phyloP scores from a whole-genome alignment of 371 early-diverging fungal species.

The Lichtheimia hyalospora region DNA sequence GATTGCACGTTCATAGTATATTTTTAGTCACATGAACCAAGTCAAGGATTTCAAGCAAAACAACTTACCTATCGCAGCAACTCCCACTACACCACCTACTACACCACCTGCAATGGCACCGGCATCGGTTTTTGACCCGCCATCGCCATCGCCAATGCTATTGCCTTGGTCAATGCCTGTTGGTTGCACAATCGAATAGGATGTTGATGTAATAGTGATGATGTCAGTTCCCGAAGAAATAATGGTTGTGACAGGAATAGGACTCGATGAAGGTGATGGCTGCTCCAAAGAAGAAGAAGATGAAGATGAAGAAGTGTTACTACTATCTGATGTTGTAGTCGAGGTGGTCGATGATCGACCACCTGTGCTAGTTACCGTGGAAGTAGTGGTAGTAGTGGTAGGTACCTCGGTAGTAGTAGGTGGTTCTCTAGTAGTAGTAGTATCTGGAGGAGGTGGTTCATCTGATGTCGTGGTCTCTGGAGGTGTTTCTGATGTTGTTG shows the following conservation, averaged over 20 bases:
- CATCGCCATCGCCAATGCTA: background rate
- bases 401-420: slow-evolving; percentile 1
- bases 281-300: background rate
- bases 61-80: slow-evolving; percentile 7
- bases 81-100: slow-evolving; percentile 8
- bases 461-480: background rate
- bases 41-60: too few relatives aligned
- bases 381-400: background rate
- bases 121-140: background rate
- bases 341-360: background rate
- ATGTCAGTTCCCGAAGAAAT: slow-evolving; percentile 7
- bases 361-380: too few relatives aligned
- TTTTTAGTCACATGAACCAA: too few relatives aligned
- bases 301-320: background rate
- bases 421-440: background rate
- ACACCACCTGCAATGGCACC: slow-evolving; percentile 10
- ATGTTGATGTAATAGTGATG: slow-evolving; percentile 9
- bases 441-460: background rate
- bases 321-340: slow-evolving; percentile 2
- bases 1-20: background rate
- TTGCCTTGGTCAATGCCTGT: slow-evolving; percentile 5
- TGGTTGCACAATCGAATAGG: slow-evolving; percentile 5
- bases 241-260: slow-evolving; percentile 6
- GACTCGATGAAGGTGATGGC: slow-evolving; percentile 6
- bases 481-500: background rate